Evolutionary conservation across 2,329 filamentous ascomycete species (phyloP).

Genomic region (Phialocephala sp.): DNA sequence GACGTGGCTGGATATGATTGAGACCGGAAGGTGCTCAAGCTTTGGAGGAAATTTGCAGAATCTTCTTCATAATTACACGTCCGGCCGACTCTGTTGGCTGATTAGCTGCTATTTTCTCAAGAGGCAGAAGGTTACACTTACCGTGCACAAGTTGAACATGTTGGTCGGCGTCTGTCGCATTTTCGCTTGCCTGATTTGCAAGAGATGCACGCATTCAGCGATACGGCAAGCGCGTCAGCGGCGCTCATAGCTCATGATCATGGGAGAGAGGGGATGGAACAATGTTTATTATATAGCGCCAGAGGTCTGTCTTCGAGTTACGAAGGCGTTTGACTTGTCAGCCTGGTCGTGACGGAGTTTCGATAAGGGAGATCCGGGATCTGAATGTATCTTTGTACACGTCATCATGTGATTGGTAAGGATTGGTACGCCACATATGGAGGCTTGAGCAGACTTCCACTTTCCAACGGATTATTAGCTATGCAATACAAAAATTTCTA

Average conservation of each 20-base stretch:
- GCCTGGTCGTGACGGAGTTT: background rate
- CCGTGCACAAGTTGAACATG: conserved; percentile 23
- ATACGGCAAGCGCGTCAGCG: background rate
- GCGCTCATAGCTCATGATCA: background rate
- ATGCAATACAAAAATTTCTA: background rate
- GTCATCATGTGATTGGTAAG: conserved; percentile 1
- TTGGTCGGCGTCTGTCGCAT: conserved; percentile 18
- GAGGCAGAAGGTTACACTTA: background rate
- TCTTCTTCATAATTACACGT: conserved; percentile 22
- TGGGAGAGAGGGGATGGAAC: background rate
- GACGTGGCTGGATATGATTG: background rate
- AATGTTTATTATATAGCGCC: background rate
- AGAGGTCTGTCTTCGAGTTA: background rate
- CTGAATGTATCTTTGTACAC: conserved; percentile 2
- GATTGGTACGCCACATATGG: background rate
- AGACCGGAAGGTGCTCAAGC: background rate
- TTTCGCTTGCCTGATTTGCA: conserved; percentile 27
- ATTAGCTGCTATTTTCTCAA: background rate
- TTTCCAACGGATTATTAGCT: background rate
- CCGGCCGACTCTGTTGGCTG: conserved; percentile 13
- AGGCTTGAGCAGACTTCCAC: background rate
- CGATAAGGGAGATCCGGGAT: background rate
- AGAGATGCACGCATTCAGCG: conserved; percentile 18
- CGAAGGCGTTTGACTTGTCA: background rate
- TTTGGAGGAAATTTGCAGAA: background rate